Percentiles rank a stretch among this genome's conserved stretches.
phyloP scores from a whole-genome alignment of 2,329 filamentous ascomycete genomes.

The Pseudogymnoascus sp. region DNA sequence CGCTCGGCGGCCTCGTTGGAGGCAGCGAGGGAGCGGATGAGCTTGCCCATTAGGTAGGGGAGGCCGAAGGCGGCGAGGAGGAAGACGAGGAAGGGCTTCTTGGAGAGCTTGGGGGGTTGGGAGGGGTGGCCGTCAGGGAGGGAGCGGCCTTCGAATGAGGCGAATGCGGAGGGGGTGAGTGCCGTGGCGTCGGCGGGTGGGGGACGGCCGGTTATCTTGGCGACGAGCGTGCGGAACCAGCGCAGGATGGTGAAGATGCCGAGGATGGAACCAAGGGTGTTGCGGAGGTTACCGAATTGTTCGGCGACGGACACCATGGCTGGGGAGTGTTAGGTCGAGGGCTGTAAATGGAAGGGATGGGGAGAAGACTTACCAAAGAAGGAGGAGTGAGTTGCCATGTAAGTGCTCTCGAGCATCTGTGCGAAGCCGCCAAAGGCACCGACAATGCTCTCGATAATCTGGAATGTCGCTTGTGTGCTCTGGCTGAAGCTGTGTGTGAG shows the following conservation, averaged over 20 bases:
- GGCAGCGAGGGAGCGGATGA: constrained; percentile 76
- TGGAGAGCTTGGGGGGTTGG: constrained; percentile 64
- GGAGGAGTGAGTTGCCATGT: constrained; percentile 97
- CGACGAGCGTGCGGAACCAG: constrained; percentile 85
- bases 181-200: constrained; percentile 79
- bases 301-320: constrained; percentile 98
- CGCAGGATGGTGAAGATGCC: constrained; percentile 94
- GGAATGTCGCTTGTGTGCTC: constrained; percentile 92
- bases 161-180: constrained; percentile 85
- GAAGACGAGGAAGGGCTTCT: constrained; percentile 95
- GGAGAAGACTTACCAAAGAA: constrained; percentile 73
- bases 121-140: constrained; percentile 45
- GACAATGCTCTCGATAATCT: constrained; percentile 96
- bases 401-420: constrained; percentile 98
- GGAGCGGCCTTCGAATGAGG: constrained; percentile 70
- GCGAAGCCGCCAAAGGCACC: constrained; percentile 95
- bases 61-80: constrained; percentile 88
- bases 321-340: constrained; percentile 31
- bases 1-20: constrained; percentile 78
- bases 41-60: constrained; percentile 93
- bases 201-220: constrained; percentile 86
- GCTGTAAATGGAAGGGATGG: constrained; percentile 10
- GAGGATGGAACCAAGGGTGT: constrained; percentile 85
- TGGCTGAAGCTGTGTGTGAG: constrained; percentile 92
- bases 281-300: constrained; percentile 87